Evolutionary conservation across 495 filamentous ascomycete species (phyloP), one percentile per base, ranked within the genome.

Genomic region (Penicillium angulare): DNA sequence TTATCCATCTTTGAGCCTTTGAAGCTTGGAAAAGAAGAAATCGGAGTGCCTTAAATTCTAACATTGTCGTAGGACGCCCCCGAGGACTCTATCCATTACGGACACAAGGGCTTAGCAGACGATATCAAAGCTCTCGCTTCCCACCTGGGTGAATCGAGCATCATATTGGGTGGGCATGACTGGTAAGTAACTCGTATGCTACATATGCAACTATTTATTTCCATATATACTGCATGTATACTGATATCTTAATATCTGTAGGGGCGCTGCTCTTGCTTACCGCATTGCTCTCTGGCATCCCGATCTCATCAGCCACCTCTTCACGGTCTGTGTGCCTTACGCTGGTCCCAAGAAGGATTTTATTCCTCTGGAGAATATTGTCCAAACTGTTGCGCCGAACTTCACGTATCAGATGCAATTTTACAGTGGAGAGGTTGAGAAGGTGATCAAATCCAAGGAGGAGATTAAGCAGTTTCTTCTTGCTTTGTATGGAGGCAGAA

Each of bases 341-440:
- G 45, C 55, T 3, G 60, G 81, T 9, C 84, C 85, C 0, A 48
- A 56, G 1, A 65, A 71, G 38, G 56, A 64, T 26, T 86, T 75
- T 50, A 15, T 77, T 3, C 60, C 81, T 0, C 55, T 84, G 0
- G 76, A 85, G 43, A 51, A 80, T 3, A 52, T 90, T 3, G 79
- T 87, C 5, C 60, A 68, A 8, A 78, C 56, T 10, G 60, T 68
- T n/a, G 50, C 86, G 32, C 90, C 89, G n/a, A 83, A 88, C 55
- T 90, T 89, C 61, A 74, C 57, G 16, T 97, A 97, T 65, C 92
- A 97, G 72, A 56, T 95, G 31, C 89, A 91, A 29, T 79, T 97
- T 26, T 76, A 72, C 0, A 79, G 83, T 21, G 78, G 79, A 0
- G 81, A 86, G 9, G 72, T 92, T 16, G 87, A 92, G 60, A 69